Evolutionary conservation across 1,284 basidiomycete species (phyloP), one percentile per base, ranked within the genome.

Genomic region (Ustilago bromivora): DNA sequence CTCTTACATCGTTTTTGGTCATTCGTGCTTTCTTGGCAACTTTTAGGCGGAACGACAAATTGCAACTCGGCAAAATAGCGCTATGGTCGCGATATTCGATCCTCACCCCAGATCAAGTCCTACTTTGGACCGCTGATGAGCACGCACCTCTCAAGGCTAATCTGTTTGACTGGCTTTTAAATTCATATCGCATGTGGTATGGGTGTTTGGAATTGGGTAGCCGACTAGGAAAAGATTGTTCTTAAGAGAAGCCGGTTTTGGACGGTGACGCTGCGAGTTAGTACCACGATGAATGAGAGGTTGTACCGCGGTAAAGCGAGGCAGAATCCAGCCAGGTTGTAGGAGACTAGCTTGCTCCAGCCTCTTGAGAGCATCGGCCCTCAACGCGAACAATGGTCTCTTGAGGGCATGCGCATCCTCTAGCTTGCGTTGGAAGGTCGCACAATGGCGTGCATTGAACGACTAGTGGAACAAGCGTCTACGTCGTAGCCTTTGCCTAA

Each of bases 81-180:
- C 11, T 15, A 7, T 38, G 13, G 40, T 15, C 13, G 40, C 40
- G 46, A 52, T 28, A 28, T 60, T 23, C 57, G 57, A 59, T 59
- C 6, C 9, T 10, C 47, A 28, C 51, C 57, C 46, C 57, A 51
- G 57, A 59, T 59, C 57, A 46, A 51, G 15, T 15, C 34, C 5
- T 51, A 15, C 57, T 23, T 49, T 19, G 28, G 46, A 23, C 46
- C 9, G n/a, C 19, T 23, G 8, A 49, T 23, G 23, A 49, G 46
- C n/a, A 8, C 28, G 10, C 9, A 11, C 23, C 23, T 28, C 15
- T 9, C 49, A 31, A 32, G 28, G 49, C 31, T 31, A 32, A 51
- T 51, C 31, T 51, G 49, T 51, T 51, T 51, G 31, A 32, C 49
- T 31, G 49, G 28, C 49, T 51, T 28, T 51, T 28, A 32, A 32